Evolutionary conservation across 2,329 filamentous ascomycete genomes (phyloP).

Genomic region (Pezicula rhizophila): DNA sequence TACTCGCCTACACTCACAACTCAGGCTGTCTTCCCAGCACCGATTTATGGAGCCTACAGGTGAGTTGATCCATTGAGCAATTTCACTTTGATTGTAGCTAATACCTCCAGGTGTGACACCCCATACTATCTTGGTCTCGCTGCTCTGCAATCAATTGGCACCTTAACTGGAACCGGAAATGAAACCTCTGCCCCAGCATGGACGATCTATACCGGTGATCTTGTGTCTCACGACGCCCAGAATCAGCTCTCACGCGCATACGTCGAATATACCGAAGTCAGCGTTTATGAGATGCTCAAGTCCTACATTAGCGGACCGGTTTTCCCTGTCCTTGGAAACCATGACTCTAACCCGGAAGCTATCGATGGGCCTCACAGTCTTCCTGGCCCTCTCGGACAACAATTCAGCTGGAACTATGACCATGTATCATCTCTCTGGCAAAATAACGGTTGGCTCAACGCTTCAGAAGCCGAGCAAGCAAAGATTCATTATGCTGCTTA

Average conservation of each 20-base stretch:
- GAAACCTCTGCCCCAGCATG: constrained; percentile 39
- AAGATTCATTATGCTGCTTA: constrained; percentile 50
- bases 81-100: neutral
- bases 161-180: constrained; percentile 47
- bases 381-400: constrained; percentile 44
- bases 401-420: constrained; percentile 53
- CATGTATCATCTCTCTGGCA: constrained; percentile 50
- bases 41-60: constrained; percentile 47
- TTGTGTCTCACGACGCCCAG: constrained; percentile 48
- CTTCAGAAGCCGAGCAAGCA: constrained; percentile 38
- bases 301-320: constrained; percentile 49
- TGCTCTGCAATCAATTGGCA: constrained; percentile 47
- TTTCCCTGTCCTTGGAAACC: constrained; percentile 51
- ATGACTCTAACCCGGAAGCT: constrained; percentile 48
- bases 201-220: constrained; percentile 51
- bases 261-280: constrained; percentile 45
- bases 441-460: constrained; percentile 48
- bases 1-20: constrained; percentile 31
- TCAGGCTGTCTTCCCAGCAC: constrained; percentile 38
- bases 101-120: constrained; percentile 40
- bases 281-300: constrained; percentile 49
- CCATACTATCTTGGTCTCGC: constrained; percentile 51
- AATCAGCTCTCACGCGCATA: constrained; percentile 45
- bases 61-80: constrained; percentile 4
- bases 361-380: constrained; percentile 47